Base-by-base conservation (phyloP, 495 filamentous ascomycete genomes). In the Penicillium antarcticum region DNA sequence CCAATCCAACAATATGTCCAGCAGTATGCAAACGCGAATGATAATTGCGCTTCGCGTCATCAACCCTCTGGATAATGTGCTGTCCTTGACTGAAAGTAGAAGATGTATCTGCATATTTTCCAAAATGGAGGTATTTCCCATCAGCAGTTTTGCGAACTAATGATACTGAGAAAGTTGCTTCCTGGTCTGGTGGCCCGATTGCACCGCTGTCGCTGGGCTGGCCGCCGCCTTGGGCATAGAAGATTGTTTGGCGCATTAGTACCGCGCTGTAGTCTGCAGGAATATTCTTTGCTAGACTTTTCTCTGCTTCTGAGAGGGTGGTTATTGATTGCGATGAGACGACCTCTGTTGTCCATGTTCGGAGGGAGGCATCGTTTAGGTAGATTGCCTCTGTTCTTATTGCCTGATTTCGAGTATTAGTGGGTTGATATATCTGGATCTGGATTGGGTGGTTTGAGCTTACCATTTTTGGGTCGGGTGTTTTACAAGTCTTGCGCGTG, bases 141-240 rank as follows among this genome's bases (percentile, higher is more conserved):
- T 74, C 65, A 32, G 66, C 44, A 5, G 67, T 61, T 37, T 70
- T 72, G 38, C 82, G 81, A 8, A 79, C 82, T 11, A 72, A 63
- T 2, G 62, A 66, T 23, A 85, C 81, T 13, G 66, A 52, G 58
- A 85, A 85, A 12, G 38, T 59, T 9, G 63, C 31, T 5, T 53
- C 39, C 1, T 60, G 55, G 34, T 64, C 49, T 16, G 42, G 26
- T 31, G 58, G 44, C 21, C 52, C 65, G 52, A 87, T 83, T 36
- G 57, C 53, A 34, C 84, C 84, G 17, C 70, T 75, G 51, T 87
- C 84, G 16, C 77, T 79, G 18, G 82, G 82, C 63, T 87, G 84
- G 10, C 84, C 84, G 33, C 84, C 84, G 31, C 84, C 84, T 60
- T 86, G 82, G 4, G 81, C 75, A 47, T 87, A 80, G 53, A 87